Base-by-base conservation (phyloP, 352 stramenopile genomes). In the Pythium brachiatum region DNA sequence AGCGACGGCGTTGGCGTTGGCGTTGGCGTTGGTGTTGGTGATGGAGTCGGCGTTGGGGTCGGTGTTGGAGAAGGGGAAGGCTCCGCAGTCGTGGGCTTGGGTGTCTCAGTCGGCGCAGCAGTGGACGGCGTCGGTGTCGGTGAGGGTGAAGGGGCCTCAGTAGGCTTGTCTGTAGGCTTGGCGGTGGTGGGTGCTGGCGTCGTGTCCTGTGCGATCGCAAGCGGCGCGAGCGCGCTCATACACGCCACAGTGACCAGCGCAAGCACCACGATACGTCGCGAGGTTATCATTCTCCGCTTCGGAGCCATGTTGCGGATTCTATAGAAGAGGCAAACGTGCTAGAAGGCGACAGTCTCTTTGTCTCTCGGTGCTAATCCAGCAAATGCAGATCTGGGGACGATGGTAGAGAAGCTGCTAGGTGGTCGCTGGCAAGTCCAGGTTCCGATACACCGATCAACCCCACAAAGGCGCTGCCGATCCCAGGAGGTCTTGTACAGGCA, bases 151-250 rank as follows among this genome's bases (percentile, higher is more conserved):
- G 59, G 48, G 31, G 46, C 48, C 9, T 62, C 56, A 13, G 43
- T 62, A 12, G 56, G 56, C 29, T 55, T 62, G 2, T 39, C 43
- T 3, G 56, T 62, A 25, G 56, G 47, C 27, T 34, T 21, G 3
- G 16, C 56, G 8, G 53, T 58, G 3, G 41, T 32, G 7, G 52
- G 34, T 12, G 57, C n/a, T 20, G 60, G 20, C 31, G 51, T 38
- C 16, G 52, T 27, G 32, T 57, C 47, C 48, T 68, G 44, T 27
- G 61, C 61, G n/a, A 53, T 20, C 2, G 48, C 36, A 12, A 68
- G 18, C 7, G 53, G 26, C 16, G 53, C 44, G 15, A 57, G n/a
- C 7, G 23, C 52, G 21, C 52, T 32, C 23, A 48, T 48, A n/a
- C 53, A 36, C 2, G 48, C 57, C 2, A 64, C 57, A 2, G 16